Evolutionary conservation across 2,329 filamentous ascomycete species (phyloP).

Genomic region (Waltergamsia citrina): DNA sequence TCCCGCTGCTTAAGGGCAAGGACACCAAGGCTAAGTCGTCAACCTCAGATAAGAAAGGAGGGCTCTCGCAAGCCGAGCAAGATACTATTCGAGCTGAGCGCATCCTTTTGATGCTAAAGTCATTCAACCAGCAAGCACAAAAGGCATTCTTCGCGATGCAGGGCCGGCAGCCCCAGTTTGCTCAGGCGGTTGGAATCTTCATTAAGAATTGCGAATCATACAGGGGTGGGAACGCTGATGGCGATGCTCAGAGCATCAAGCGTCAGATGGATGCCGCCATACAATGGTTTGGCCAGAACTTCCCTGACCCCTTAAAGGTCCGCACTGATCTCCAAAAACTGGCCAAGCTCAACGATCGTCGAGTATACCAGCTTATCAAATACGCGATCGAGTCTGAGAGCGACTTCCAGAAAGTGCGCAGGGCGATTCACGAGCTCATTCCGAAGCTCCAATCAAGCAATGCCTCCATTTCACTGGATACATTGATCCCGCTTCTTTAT

Average conservation of each 20-base stretch:
- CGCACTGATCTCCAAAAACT: constrained; percentile 79
- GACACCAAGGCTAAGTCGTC: constrained; percentile 52
- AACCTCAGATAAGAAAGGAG: constrained; percentile 30
- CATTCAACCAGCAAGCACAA: constrained; percentile 68
- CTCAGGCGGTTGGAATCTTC: constrained; percentile 65
- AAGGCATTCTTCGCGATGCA: constrained; percentile 85
- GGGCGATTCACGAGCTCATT: constrained; percentile 81
- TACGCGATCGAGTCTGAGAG: constrained; percentile 78
- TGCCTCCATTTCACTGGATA: constrained; percentile 61
- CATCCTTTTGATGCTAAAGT: constrained; percentile 71
- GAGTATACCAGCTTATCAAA: constrained; percentile 80
- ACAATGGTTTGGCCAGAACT: constrained; percentile 60
- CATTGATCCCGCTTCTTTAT: constrained; percentile 73
- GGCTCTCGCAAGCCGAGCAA: constrained; percentile 46
- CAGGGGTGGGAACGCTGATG: constrained; percentile 76
- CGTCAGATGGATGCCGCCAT: constrained; percentile 63
- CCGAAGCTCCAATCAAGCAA: constrained; percentile 62
- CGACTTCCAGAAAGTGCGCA: constrained; percentile 85
- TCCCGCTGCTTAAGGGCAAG: constrained; percentile 58
- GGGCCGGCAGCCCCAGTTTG: constrained; percentile 64
- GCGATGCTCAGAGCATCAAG: constrained; percentile 61
- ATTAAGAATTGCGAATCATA: constrained; percentile 79
- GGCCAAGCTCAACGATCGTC: constrained; percentile 81
- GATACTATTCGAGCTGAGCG: constrained; percentile 77
- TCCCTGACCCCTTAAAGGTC: constrained; percentile 67